Base-by-base conservation (phyloP, 176 grass and related monocot species). In the Rhynchospora breviuscula region DNA sequence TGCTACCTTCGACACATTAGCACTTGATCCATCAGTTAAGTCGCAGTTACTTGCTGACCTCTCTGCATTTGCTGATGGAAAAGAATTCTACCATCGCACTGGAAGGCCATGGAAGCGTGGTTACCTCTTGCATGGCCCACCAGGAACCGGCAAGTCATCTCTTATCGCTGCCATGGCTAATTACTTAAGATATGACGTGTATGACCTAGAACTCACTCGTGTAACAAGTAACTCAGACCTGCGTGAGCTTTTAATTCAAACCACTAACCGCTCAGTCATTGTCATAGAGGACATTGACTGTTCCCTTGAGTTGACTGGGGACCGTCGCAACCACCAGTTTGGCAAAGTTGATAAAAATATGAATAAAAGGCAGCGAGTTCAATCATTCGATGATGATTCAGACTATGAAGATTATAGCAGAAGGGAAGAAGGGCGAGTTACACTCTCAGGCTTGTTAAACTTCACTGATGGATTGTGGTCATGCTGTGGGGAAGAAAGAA, bases 271-370 rank as follows among this genome's bases (percentile, higher is more conserved):
- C 19, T 99, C 93, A 58, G 67, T 99, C 79, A 93, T 99, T 3
- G 93, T 99, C 64, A 95, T 99, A 73, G 93, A 99, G 88, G 96
- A 99, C 83, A 99, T 99, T 19, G 92, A 98, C 80, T 98, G 96
- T 84, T 98, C 96, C 10, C 96, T 98, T 81, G 89, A 98, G 84
- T 87, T 98, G 80, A 93, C 89, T 18, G 91, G 89, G 21, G 91
- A 94, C 81, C 95, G 95, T 26, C 72, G 84, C 62, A 15, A 58
- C 74, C 11, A 61, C 76, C 46, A 70, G 57, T 26, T 81, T 52
- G 15, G 45, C 35, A 59, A 83, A 79, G 59, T 25, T 10, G 54
- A 91, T 62, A 91, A 69, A 17, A 91, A 51, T 33, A 67, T 81
- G 19, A 81, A 79, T 33, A 92, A 90, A 31, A 84, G 89, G 57